A percentile compares a stretch with the other conserved stretches of the same genome.
Conservation (phyloP, 257 asterid species). For the Nicotiana knightiana region DNA sequence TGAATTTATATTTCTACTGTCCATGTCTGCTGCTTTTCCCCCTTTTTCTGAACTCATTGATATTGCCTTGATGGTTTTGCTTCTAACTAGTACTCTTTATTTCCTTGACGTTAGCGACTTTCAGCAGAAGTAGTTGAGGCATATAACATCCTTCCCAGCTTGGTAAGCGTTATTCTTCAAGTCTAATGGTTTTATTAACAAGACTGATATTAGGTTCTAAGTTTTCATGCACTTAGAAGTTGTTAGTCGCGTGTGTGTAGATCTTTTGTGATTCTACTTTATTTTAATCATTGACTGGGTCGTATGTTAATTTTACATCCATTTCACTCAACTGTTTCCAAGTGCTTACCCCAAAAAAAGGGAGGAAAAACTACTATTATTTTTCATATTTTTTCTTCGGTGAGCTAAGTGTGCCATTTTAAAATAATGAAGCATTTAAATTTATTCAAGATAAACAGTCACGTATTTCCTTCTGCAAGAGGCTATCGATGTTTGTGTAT, state of each 20-base stretch:
- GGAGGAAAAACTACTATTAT: neutral
- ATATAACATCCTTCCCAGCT: conserved; percentile 72
- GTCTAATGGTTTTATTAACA: neutral
- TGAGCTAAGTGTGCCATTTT: neutral
- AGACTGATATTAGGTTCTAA: neutral
- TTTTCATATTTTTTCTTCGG: neutral
- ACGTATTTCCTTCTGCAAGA: neutral
- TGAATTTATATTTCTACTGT: neutral
- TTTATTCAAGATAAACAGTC: neutral
- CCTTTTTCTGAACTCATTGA: neutral
- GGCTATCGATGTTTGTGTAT: neutral
- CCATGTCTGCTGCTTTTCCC: neutral
- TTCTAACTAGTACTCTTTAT: neutral
- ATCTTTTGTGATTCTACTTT: no score
- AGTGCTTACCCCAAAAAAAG: no score
- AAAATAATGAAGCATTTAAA: neutral
- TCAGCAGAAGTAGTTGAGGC: conserved; percentile 77
- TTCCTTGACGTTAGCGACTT: conserved; percentile 38
- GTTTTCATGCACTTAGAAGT: neutral
- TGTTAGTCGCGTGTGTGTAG: no score
- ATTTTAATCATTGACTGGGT: no score
- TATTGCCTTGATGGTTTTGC: neutral
- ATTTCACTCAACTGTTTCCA: no score
- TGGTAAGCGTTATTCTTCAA: conserved; percentile 44
- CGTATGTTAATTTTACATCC: no score